Conservation (phyloP, 768 basidiomycete species). For the Lactarius psammicola region DNA sequence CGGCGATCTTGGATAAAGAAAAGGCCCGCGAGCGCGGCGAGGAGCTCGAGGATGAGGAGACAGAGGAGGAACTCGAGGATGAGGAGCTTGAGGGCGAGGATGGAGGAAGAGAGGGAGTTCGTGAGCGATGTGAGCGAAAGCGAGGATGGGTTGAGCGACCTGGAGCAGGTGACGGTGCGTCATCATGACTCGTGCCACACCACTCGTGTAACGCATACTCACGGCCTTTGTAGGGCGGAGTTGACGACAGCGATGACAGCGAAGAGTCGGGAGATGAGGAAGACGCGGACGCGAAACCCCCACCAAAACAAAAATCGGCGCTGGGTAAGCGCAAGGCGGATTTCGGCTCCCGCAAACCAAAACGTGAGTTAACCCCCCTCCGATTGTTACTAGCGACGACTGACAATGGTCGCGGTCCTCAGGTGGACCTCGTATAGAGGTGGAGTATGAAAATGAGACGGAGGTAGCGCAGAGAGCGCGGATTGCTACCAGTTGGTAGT, state of each 20-base stretch:
- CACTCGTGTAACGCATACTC: not conserved
- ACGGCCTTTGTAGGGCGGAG: constrained; percentile 8
- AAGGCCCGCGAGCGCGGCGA: constrained; percentile 47
- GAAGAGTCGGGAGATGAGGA: constrained; percentile 18
- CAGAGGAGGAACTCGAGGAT: constrained; percentile 43
- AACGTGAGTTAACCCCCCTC: constrained; percentile 9
- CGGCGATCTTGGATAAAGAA: constrained; percentile 84
- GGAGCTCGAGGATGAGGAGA: constrained; percentile 39
- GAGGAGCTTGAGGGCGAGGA: constrained; percentile 49
- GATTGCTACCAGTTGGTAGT: constrained; percentile 21
- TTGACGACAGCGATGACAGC: constrained; percentile 4
- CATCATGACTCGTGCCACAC: constrained; percentile 17
- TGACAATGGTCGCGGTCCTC: not conserved
- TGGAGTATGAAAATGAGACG: constrained; percentile 25
- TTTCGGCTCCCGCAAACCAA: constrained; percentile 22
- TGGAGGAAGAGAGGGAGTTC: constrained; percentile 64
- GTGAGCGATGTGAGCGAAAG: constrained; percentile 74
- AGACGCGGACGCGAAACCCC: constrained; percentile 3
- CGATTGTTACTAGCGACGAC: not conserved
- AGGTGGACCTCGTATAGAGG: constrained; percentile 25
- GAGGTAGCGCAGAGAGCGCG: constrained; percentile 13
- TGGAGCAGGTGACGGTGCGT: constrained; percentile 69
- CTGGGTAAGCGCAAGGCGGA: constrained; percentile 23
- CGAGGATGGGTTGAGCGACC: constrained; percentile 58
- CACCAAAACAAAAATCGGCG: constrained; percentile 14